Evolutionary conservation across 441 rosid genomes (phyloP), one percentile per base, ranked within the genome.

Genomic region (Viola pubescens): DNA sequence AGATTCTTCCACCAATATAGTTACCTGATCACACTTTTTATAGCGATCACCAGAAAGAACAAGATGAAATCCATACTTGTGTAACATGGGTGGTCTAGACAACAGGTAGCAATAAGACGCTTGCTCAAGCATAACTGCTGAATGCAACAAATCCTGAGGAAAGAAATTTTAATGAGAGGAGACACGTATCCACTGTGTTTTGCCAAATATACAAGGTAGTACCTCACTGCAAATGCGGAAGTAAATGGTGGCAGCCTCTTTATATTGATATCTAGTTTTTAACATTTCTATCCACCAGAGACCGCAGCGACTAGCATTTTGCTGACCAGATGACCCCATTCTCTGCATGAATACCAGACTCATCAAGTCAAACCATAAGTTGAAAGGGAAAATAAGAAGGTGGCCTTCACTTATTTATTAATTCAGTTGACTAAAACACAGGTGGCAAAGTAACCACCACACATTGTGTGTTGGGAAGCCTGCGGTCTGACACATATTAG

Each of bases 251-350:
- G 97, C 97, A 65, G 99, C 98, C 71, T 91, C 99, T 82, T 87
- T 91, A 74, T 73, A 72, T 66, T 88, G 95, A 53, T 82, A 81
- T 82, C 94, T 82, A 61, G 88, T 71, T 86, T 91, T 91, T 61
- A 94, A 67, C 98, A 94, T 91, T 77, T 88, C 98, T 60, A 82
- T 76, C 98, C 99, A 94, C 99, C 98, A 91, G 71, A 94, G 97
- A 62, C 98, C 99, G 71, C 98, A 91, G 65, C 99, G 83, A 57
- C 83, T 80, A 70, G 96, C 86, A 87, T 83, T 81, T 75, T 81
- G 88, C 68, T 80, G 85, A 77, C 92, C 94, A 73, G 83, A 61
- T 63, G 88, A 62, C 65, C 91, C 98, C 70, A 79, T 75, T 81
- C 86, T 94, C 99, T 94, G 74, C 77, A 73, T 52, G 65, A 61